Evolutionary conservation across 2,329 filamentous ascomycete species (phyloP).

Genomic region (Cercospora sojina): DNA sequence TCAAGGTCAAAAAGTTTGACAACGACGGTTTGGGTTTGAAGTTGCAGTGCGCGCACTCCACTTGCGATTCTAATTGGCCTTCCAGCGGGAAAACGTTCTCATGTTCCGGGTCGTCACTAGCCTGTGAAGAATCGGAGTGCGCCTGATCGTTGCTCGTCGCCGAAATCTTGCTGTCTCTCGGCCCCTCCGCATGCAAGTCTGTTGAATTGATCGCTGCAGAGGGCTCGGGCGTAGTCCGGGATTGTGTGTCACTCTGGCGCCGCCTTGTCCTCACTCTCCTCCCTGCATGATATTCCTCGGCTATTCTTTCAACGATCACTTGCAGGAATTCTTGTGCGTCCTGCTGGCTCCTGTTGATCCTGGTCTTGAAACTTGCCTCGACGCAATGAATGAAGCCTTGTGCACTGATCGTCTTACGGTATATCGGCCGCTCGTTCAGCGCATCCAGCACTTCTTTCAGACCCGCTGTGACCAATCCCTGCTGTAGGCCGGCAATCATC

Average conservation of each 20-base stretch:
- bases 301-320: slow-evolving; percentile 84
- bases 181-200: slow-evolving; percentile 9
- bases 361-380: slow-evolving; percentile 81
- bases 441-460: slow-evolving; percentile 90
- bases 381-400: slow-evolving; percentile 78
- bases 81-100: slow-evolving; percentile 85
- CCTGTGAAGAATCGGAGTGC: slow-evolving; percentile 24
- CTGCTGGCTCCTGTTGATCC: slow-evolving; percentile 91
- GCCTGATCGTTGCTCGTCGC: not conserved
- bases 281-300: slow-evolving; percentile 90
- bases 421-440: slow-evolving; percentile 89
- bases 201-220: not conserved
- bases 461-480: slow-evolving; percentile 78
- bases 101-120: slow-evolving; percentile 38
- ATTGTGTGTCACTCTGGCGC: slow-evolving; percentile 26
- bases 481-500: slow-evolving; percentile 64
- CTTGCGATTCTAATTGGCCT: slow-evolving; percentile 88
- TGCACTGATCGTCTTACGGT: slow-evolving; percentile 89
- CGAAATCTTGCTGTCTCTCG: slow-evolving; percentile 25
- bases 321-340: slow-evolving; percentile 97
- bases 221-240: not conserved
- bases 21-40: slow-evolving; percentile 83
- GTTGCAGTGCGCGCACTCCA: slow-evolving; percentile 84
- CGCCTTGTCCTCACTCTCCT: slow-evolving; percentile 67
- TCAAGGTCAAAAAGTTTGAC: slow-evolving; percentile 88